phyloP scores from a whole-genome alignment of 2,329 filamentous ascomycete species.

The Aureobasidium sp. region DNA sequence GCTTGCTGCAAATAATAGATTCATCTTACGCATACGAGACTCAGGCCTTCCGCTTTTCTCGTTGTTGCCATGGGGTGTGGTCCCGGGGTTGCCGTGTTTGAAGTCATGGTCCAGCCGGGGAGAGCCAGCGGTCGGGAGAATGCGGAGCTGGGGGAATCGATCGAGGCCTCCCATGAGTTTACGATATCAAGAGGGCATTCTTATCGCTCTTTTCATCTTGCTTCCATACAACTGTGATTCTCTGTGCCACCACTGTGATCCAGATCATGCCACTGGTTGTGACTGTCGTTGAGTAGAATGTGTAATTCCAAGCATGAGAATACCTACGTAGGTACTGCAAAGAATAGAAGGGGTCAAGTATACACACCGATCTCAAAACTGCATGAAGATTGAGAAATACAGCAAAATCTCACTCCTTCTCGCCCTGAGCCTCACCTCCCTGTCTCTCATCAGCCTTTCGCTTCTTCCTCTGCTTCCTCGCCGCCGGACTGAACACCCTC shows the following conservation, averaged over 20 bases:
- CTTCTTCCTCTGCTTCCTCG: conserved; percentile 30
- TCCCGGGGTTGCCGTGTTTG: background rate
- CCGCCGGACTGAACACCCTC: conserved; percentile 28
- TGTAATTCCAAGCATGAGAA: too few species aligned
- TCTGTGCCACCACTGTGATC: too few species aligned
- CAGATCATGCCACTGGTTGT: too few species aligned
- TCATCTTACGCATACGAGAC: background rate
- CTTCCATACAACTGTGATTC: too few species aligned
- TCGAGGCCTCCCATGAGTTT: background rate
- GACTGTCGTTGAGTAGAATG: too few species aligned
- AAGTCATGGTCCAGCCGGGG: background rate
- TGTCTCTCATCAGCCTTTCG: conserved; percentile 28
- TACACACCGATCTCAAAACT: background rate
- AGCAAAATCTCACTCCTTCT: background rate
- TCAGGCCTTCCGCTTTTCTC: background rate
- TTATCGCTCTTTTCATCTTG: background rate
- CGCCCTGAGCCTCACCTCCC: background rate
- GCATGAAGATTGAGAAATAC: background rate
- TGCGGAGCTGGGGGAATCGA: background rate
- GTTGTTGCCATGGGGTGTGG: background rate
- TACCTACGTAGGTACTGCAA: too few species aligned
- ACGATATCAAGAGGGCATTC: background rate
- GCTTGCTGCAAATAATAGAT: conserved; percentile 4
- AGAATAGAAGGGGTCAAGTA: background rate
- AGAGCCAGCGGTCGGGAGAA: background rate